A percentile compares a stretch with the other conserved stretches of the same genome.
Evolutionary conservation across 1,284 basidiomycete species (phyloP).

Genomic region (Cystobasidiaceae sp.): DNA sequence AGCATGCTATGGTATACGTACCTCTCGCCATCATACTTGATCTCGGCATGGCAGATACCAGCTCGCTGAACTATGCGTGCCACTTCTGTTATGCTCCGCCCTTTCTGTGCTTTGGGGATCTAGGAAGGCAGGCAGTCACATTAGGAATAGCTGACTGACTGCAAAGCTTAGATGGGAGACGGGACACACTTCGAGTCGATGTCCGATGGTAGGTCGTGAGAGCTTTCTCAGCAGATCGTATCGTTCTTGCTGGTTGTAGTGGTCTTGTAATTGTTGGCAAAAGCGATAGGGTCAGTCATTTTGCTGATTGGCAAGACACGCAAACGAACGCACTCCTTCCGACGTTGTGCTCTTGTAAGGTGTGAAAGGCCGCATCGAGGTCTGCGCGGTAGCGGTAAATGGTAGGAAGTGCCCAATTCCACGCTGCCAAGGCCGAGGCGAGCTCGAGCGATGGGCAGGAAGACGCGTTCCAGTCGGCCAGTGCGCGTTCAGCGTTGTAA

Average conservation of each 20-base stretch:
- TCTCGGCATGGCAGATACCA: constrained; percentile 67
- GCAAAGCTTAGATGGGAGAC: too few species aligned
- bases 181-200: too few species aligned
- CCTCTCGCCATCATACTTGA: constrained; percentile 84
- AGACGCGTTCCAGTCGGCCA: constrained; percentile 56
- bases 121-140: too few species aligned
- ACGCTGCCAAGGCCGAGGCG: constrained; percentile 62
- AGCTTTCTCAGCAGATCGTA: too few species aligned
- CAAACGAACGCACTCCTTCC: constrained; percentile 18
- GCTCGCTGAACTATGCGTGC: constrained; percentile 36
- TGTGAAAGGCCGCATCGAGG: constrained; percentile 58
- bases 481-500: constrained; percentile 42
- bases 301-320: background rate
- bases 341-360: constrained; percentile 50
- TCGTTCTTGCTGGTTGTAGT: background rate
- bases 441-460: constrained; percentile 57
- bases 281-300: constrained; percentile 1
- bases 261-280: background rate
- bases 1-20: constrained; percentile 41
- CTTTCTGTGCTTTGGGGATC: constrained; percentile 77
- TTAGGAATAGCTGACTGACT: too few species aligned
- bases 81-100: constrained; percentile 47
- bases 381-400: constrained; percentile 57
- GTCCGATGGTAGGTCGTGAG: too few species aligned
- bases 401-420: constrained; percentile 62